Evolutionary conservation across 2,329 filamentous ascomycete species (phyloP).

Genomic region (Colletotrichum limetticola): DNA sequence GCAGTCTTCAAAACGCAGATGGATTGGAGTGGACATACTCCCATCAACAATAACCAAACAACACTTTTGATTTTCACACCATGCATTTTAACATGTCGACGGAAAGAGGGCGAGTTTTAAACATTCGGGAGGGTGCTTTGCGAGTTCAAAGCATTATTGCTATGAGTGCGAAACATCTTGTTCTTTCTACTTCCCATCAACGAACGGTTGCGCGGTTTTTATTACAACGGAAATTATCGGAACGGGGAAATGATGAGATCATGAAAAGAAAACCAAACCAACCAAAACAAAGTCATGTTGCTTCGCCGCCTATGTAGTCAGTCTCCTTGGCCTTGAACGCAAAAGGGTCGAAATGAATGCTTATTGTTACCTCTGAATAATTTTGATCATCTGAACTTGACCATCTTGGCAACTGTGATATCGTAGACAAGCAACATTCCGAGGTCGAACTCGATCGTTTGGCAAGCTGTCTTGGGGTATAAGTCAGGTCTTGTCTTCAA

Average conservation of each 20-base stretch:
- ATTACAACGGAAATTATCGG: conserved; percentile 13
- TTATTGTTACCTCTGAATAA: conserved; percentile 3
- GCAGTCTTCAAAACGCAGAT: conserved; percentile 33
- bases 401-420: not conserved
- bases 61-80: conserved; percentile 17
- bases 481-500: too few species aligned
- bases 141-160: conserved; percentile 23
- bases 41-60: not conserved
- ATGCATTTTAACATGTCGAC: not conserved
- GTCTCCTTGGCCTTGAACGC: conserved; percentile 23
- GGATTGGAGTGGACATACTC: conserved; percentile 9
- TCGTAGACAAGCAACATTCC: not conserved
- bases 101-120: conserved; percentile 4
- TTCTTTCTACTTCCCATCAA: not conserved
- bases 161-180: conserved; percentile 15
- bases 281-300: conserved; percentile 24
- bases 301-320: conserved; percentile 32
- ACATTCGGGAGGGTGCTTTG: conserved; percentile 21
- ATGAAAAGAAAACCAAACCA: conserved; percentile 16
- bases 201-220: conserved; percentile 19
- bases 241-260: conserved; percentile 30
- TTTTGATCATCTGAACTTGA: too few species aligned
- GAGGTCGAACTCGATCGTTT: not conserved
- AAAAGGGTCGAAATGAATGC: conserved; percentile 26
- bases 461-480: not conserved